A percentile compares a stretch with the other conserved stretches of the same genome.
These are phyloP conservation scores for Toxicodendron radicans DNA, from an alignment of 345 rosid species.

Conservation along the genomic window DNA sequence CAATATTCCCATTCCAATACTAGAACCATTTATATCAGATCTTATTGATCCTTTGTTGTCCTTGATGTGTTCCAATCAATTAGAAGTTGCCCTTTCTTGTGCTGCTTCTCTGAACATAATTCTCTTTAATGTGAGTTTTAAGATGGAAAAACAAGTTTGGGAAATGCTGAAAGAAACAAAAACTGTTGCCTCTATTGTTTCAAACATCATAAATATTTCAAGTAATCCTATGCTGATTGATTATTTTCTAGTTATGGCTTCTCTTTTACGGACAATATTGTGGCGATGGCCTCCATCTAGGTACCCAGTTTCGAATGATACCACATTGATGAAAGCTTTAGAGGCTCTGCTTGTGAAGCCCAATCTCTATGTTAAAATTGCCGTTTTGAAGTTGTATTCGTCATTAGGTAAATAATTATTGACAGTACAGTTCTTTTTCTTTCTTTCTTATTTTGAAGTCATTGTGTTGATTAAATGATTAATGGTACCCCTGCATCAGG, in stretches of 20 bases:
- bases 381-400: slow-evolving; percentile 62
- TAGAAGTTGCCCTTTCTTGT: slow-evolving; percentile 53
- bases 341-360: slow-evolving; percentile 40
- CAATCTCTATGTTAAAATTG: slow-evolving; percentile 45
- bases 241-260: slow-evolving; percentile 60
- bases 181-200: slow-evolving; percentile 33
- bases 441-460: slow-evolving; percentile 4
- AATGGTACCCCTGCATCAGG: slow-evolving; percentile 44
- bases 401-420: slow-evolving; percentile 56
- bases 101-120: slow-evolving; percentile 58
- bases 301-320: slow-evolving; percentile 59
- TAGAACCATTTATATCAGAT: slow-evolving; percentile 46
- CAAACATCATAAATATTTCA: slow-evolving; percentile 36
- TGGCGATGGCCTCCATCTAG: slow-evolving; percentile 71
- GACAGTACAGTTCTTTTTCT: neutral
- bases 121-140: slow-evolving; percentile 41
- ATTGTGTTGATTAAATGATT: neutral
- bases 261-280: slow-evolving; percentile 52
- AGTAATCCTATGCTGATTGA: slow-evolving; percentile 37
- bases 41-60: slow-evolving; percentile 61
- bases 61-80: slow-evolving; percentile 41
- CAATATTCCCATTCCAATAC: slow-evolving; percentile 37
- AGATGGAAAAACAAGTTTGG: slow-evolving; percentile 59
- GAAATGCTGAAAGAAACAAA: slow-evolving; percentile 45
- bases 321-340: slow-evolving; percentile 41